These are phyloP conservation scores for Zizania latifolia DNA, from an alignment of 176 grass and related monocot species.

Conservation along the genomic window DNA sequence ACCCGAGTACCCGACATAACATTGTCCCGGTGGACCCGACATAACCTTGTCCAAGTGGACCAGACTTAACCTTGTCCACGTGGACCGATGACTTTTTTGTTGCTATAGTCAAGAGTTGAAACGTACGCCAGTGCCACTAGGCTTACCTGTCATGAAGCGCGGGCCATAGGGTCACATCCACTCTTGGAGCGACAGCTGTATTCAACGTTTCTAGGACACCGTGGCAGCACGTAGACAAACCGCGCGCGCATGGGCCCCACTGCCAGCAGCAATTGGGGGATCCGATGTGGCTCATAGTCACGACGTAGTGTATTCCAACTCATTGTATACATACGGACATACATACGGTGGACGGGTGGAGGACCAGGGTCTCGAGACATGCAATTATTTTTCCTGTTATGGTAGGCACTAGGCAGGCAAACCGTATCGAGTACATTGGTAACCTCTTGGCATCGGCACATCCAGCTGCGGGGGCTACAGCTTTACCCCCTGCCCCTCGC, in stretches of 20 bases:
- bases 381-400: too few species aligned
- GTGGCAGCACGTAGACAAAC: slow-evolving; percentile 8
- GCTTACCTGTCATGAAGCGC: slow-evolving; percentile 9
- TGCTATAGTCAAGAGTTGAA: background rate
- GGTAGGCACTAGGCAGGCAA: too few species aligned
- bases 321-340: too few species aligned
- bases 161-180: background rate
- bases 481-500: too few species aligned
- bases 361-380: background rate
- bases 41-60: too few species aligned
- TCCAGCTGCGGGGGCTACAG: too few species aligned
- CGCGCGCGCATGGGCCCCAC: too few species aligned
- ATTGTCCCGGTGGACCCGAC: too few species aligned
- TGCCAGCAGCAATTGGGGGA: background rate
- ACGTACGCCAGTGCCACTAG: background rate
- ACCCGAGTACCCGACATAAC: too few species aligned
- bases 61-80: background rate
- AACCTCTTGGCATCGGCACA: too few species aligned
- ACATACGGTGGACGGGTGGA: too few species aligned
- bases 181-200: background rate
- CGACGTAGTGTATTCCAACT: background rate
- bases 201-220: background rate
- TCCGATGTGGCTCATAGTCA: background rate
- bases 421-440: too few species aligned
- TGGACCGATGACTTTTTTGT: background rate